Evolutionary conservation across 352 stramenopile genomes (phyloP), one percentile per base, ranked within the genome.

Genomic region (Discostella stelligera): DNA sequence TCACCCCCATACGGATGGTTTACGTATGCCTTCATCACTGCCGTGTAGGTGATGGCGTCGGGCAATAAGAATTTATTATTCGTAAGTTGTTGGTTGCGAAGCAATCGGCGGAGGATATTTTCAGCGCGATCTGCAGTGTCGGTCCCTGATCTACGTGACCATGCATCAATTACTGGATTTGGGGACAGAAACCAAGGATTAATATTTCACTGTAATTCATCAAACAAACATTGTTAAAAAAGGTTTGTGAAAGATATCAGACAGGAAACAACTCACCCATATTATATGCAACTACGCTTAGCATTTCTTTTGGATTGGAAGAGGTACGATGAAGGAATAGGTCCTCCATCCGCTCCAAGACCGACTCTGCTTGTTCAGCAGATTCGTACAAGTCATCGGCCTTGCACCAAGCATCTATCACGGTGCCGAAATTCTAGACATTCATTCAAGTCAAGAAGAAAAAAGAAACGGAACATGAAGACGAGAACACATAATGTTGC

Each of bases 41-140:
- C 68, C 20, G 70, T 83, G 37, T 79, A 83, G 21, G 50, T 79
- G 16, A 83, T 83, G 8, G 75, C 76, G 69, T 83, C 72, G 48
- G 76, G 76, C 56, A 55, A 66, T 23, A 83, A 48, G 13, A 58
- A 65, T 41, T 44, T 49, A 66, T 77, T 79, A 13, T 72, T 69
- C 32, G 76, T 83, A 7, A 63, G 48, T 13, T 49, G 18, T 61
- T 77, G 76, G 23, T 83, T 79, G 37, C 58, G 37, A 14, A 77
- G 52, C 60, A 83, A 66, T 73, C 76, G 61, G 20, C 58, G 52
- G 52, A 83, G 50, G 52, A 79, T 56, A 20, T 56, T 55, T 73
- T 83, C 70, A 30, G 76, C 69, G 23, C 76, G 69, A 32, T 69
- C 65, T 58, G 54, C 59, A 50, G 56, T 53, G 18, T 76, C 20